Conservation (phyloP, 768 basidiomycete species). For the Kwoniella shandongensis region DNA sequence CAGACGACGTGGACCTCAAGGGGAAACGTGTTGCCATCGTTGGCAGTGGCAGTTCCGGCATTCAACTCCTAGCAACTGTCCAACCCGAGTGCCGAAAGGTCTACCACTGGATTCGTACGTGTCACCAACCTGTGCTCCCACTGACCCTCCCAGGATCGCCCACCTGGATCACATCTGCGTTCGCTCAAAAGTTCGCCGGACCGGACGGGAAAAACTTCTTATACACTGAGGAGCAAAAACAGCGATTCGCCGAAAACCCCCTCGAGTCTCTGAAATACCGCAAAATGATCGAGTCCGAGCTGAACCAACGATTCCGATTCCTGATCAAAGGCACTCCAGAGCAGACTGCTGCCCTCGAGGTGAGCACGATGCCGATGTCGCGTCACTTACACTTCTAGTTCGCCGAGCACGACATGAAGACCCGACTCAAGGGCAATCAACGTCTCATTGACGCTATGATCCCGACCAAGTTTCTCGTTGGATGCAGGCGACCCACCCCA, state of each 20-base stretch:
- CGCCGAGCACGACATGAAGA: conserved; percentile 24
- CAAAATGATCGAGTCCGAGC: conserved; percentile 24
- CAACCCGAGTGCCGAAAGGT: conserved; percentile 19
- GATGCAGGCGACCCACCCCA: conserved; percentile 34
- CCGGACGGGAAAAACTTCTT: conserved; percentile 26
- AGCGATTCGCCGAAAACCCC: conserved; percentile 22
- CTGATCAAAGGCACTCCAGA: conserved; percentile 24
- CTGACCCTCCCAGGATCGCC: conserved; percentile 15
- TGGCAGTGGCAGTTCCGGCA: conserved; percentile 34
- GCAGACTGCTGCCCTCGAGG: conserved; percentile 14
- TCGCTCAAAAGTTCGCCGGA: conserved; percentile 30
- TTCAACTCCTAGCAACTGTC: conserved; percentile 29
- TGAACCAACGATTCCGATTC: conserved; percentile 26
- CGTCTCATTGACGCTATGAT: conserved; percentile 26
- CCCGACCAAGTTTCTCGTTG: conserved; percentile 32
- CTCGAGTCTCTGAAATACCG: conserved; percentile 11
- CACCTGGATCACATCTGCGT: conserved; percentile 34
- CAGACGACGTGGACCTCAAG: conserved; percentile 47
- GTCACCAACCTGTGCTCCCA: not conserved
- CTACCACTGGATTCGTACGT: conserved; percentile 17
- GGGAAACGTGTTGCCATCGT: conserved; percentile 48
- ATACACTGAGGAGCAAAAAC: conserved; percentile 25
- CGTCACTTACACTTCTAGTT: conserved; percentile 2
- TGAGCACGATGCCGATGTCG: not conserved
- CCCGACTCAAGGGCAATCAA: conserved; percentile 10